These are phyloP conservation scores for Fusarium tuaranense DNA, from an alignment of 2,329 filamentous ascomycete genomes.

Conservation along the genomic window DNA sequence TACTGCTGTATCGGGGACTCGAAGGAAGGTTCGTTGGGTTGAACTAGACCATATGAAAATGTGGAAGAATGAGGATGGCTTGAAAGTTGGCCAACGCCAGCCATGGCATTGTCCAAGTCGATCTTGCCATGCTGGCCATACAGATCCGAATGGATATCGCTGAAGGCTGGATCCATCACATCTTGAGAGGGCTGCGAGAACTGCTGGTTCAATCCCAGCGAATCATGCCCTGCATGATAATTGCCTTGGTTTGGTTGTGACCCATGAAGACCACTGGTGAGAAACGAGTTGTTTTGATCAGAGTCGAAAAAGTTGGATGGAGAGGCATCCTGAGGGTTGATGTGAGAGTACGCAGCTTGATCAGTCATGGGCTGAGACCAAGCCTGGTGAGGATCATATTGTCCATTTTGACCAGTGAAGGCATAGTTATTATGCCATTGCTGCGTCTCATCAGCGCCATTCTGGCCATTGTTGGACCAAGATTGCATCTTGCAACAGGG, in stretches of 20 bases:
- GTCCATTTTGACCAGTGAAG: conserved; percentile 49
- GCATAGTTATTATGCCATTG: conserved; percentile 52
- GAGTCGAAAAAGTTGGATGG: conserved; percentile 51
- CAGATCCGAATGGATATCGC: conserved; percentile 52
- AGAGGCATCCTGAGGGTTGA: conserved; percentile 48
- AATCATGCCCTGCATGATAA: conserved; percentile 48
- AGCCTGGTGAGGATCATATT: conserved; percentile 53
- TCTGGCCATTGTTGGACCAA: conserved; percentile 53
- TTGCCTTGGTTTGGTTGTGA: conserved; percentile 43
- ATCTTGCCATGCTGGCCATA: conserved; percentile 53
- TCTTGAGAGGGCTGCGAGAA: conserved; percentile 51
- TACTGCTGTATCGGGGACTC: conserved; percentile 49
- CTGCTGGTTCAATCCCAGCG: conserved; percentile 49
- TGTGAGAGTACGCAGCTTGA: conserved; percentile 49
- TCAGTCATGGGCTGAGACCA: conserved; percentile 53
- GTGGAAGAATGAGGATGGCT: conserved; percentile 48
- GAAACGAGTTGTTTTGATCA: conserved; percentile 49
- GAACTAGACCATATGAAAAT: conserved; percentile 51
- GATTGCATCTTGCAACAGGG: conserved; percentile 53
- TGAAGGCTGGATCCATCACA: conserved; percentile 52
- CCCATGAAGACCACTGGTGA: conserved; percentile 46
- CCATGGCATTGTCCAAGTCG: conserved; percentile 43
- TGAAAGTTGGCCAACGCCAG: conserved; percentile 48
- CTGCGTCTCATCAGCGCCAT: conserved; percentile 50
- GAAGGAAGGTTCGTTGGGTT: conserved; percentile 49